Evolutionary conservation across 805 yeast species (phyloP).

Genomic region (Lipomyces lipofer): DNA sequence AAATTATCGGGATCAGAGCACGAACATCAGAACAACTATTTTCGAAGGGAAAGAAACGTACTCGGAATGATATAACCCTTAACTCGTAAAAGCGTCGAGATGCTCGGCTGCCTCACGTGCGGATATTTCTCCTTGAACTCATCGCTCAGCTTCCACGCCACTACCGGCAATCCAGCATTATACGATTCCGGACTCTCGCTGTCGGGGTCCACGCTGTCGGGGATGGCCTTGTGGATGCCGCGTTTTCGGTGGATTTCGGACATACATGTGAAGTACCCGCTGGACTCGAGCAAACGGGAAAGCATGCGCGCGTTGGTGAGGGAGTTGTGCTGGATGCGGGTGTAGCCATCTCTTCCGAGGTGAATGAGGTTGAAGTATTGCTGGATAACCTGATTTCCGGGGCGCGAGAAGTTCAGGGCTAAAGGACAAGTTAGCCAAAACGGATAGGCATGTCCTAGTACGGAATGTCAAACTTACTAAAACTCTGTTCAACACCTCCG

Average conservation of each 20-base stretch:
- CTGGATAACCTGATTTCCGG: slow-evolving; percentile 86
- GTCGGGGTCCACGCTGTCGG: slow-evolving; percentile 23
- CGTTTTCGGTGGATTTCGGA: slow-evolving; percentile 72
- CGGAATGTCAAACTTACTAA: slow-evolving; percentile 40
- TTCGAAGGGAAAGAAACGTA: not conserved
- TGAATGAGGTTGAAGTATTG: slow-evolving; percentile 80
- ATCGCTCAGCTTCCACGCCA: slow-evolving; percentile 73
- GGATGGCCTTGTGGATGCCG: slow-evolving; percentile 40
- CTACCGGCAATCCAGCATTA: slow-evolving; percentile 84
- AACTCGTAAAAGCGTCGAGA: slow-evolving; percentile 70
- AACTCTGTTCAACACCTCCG: slow-evolving; percentile 87
- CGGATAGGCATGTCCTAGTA: not conserved
- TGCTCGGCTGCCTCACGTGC: slow-evolving; percentile 75
- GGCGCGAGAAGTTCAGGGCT: slow-evolving; percentile 80
- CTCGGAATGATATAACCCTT: slow-evolving; percentile 71
- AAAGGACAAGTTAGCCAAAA: not conserved
- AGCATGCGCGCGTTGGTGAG: slow-evolving; percentile 71
- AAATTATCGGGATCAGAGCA: slow-evolving; percentile 41
- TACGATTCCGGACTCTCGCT: slow-evolving; percentile 42
- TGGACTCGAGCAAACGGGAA: slow-evolving; percentile 59
- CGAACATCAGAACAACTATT: not conserved
- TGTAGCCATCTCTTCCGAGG: slow-evolving; percentile 72
- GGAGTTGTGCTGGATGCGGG: slow-evolving; percentile 59
- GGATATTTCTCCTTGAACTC: slow-evolving; percentile 62
- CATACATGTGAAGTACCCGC: slow-evolving; percentile 67